phyloP scores from a whole-genome alignment of 2,329 filamentous ascomycete genomes.

The Lecanicillium sp. region DNA sequence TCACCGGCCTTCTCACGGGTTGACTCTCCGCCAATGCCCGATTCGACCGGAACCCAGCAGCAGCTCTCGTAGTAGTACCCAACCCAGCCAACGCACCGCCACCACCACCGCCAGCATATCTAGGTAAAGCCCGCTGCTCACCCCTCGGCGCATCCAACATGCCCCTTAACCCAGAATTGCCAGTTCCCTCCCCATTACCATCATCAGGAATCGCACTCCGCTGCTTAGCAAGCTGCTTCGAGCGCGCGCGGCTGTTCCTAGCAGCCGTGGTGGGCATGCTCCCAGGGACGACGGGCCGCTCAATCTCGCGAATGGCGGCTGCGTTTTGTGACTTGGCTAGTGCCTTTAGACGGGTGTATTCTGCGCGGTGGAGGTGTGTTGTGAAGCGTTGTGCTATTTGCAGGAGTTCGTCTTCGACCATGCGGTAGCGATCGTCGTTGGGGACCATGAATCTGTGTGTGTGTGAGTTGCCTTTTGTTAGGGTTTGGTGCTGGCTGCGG shows the following conservation, averaged over 20 bases:
- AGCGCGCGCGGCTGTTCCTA: conserved; percentile 14
- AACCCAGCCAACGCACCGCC: background rate
- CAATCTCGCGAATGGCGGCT: conserved; percentile 39
- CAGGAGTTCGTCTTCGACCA: conserved; percentile 78
- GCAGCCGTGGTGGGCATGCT: conserved; percentile 22
- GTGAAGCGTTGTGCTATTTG: conserved; percentile 62
- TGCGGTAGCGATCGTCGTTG: conserved; percentile 69
- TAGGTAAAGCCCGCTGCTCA: conserved; percentile 10
- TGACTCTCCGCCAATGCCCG: too few species aligned
- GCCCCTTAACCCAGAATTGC: conserved; percentile 26
- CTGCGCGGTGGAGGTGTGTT: conserved; percentile 65
- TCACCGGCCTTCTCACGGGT: too few species aligned
- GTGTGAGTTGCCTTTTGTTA: background rate
- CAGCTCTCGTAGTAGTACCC: conserved; percentile 16
- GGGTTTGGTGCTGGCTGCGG: background rate
- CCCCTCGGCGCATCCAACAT: conserved; percentile 34
- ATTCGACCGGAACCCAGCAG: conserved; percentile 6
- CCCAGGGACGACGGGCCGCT: conserved; percentile 36
- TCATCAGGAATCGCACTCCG: conserved; percentile 8
- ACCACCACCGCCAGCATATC: background rate
- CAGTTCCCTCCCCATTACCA: conserved; percentile 15
- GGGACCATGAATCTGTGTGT: conserved; percentile 51
- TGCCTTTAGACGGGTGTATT: conserved; percentile 61
- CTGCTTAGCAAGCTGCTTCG: conserved; percentile 17
- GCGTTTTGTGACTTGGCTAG: conserved; percentile 46